Base-by-base conservation (phyloP, 495 filamentous ascomycete genomes). In the Aspergillus baeticus region DNA sequence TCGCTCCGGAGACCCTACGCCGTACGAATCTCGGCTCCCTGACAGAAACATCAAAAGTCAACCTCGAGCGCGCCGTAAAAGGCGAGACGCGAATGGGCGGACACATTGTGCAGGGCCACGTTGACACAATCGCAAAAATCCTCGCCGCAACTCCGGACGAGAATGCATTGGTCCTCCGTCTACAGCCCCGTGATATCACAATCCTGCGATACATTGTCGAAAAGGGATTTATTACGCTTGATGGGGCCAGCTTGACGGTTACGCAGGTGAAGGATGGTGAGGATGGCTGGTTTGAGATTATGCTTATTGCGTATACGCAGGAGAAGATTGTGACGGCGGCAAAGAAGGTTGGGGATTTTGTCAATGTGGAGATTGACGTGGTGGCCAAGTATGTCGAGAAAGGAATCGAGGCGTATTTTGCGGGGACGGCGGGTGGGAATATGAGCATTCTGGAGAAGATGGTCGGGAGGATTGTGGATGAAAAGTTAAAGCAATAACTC, bases 311-410 rank as follows among this genome's bases (percentile, higher is more conserved):
- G n/a, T 99, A 99, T 64, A 96, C 95, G 36, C 95, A 97, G 77
- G 91, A 92, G 74, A 86, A 87, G 70, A 84, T 98, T 33, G 90
- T 96, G 2, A 89, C 88, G 55, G 90, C 88, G 10, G 73, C 69
- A 10, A 98, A 99, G 81, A 77, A 80, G 69, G 71, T 77, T n/a
- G 92, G 95, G 1, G 91, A 96, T 6, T 79, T 82, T 47, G 91
- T 98, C 29, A 99, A 99, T 70, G 87, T 98, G 15, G 95, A 99
- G 80, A 96, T 98, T 48, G 95, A 99, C 71, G 92, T 96, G 79
- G 87, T 97, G 61, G 95, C 93, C 5, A 99, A 99, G 81, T 97
- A 98, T 69, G 92, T 97, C 17, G 95, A 97, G 84, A 99, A 97
- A 84, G 91, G 89, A 55, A 85, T 84, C 1, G 68, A 77, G 58